Evolutionary conservation across 371 early-diverging fungal species (phyloP).

Genomic region (Mortierella sp.): DNA sequence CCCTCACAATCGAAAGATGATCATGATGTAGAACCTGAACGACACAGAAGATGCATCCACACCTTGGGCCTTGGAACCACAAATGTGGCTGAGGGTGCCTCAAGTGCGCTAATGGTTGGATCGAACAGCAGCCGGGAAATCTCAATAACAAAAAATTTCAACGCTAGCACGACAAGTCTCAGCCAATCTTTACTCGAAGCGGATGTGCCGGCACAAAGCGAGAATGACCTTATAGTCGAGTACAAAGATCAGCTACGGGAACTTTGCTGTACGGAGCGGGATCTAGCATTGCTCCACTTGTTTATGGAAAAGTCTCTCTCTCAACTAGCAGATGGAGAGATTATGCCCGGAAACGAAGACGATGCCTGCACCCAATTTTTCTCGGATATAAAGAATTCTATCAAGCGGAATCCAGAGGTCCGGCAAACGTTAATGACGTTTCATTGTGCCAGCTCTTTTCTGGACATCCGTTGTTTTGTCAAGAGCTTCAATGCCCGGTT

Average conservation of each 20-base stretch:
- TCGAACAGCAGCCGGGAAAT: constrained; percentile 21
- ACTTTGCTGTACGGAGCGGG: constrained; percentile 51
- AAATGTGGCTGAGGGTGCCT: not conserved
- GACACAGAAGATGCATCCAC: constrained; percentile 31
- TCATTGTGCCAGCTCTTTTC: constrained; percentile 53
- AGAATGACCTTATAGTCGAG: constrained; percentile 30
- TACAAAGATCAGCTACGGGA: constrained; percentile 54
- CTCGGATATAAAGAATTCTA: constrained; percentile 40
- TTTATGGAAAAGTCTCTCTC: constrained; percentile 67
- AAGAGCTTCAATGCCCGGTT: constrained; percentile 70
- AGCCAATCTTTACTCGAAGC: constrained; percentile 37
- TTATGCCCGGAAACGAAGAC: constrained; percentile 59
- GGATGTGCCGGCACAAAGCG: constrained; percentile 18
- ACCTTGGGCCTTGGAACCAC: constrained; percentile 32
- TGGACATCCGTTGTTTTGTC: constrained; percentile 75
- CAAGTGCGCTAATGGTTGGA: constrained; percentile 8
- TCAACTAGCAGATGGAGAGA: constrained; percentile 63
- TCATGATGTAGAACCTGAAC: not conserved
- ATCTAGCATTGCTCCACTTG: constrained; percentile 66
- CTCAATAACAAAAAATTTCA: constrained; percentile 26
- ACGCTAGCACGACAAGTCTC: constrained; percentile 42
- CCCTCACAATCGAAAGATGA: not conserved
- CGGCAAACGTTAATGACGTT: constrained; percentile 38
- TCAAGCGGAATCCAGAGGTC: constrained; percentile 38
- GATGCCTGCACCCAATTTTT: constrained; percentile 59